Conservation (phyloP, 768 basidiomycete species). For the Cyathus striatus region DNA sequence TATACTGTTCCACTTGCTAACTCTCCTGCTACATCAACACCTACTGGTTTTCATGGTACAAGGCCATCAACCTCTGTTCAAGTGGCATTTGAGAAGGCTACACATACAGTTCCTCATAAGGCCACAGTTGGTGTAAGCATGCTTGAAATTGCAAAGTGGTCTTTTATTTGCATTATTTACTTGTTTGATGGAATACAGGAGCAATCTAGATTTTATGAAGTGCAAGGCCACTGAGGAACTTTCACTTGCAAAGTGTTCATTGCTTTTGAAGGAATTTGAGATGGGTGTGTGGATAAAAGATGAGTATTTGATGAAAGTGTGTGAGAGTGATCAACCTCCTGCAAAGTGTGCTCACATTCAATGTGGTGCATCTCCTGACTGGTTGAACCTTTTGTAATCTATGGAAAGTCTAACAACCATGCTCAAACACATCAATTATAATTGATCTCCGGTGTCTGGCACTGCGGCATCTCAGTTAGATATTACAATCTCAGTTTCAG, state of each 20-base stretch:
- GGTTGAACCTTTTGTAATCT: too few species aligned
- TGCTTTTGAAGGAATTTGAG: neutral
- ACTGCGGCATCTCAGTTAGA: too few species aligned
- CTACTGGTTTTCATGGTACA: neutral
- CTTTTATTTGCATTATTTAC: neutral
- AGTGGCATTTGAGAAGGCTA: constrained; percentile 3
- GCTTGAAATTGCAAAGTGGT: constrained; percentile 5
- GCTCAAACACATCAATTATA: too few species aligned
- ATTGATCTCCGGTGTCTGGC: too few species aligned
- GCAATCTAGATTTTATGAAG: neutral
- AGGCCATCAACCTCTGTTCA: constrained; percentile 5
- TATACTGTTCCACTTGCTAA: too few species aligned
- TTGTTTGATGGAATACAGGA: neutral
- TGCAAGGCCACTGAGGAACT: neutral
- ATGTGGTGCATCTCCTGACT: too few species aligned
- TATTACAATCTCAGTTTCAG: too few species aligned
- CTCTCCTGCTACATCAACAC: too few species aligned
- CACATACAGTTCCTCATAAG: constrained; percentile 4
- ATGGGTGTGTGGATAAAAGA: neutral
- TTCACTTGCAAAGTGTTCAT: neutral
- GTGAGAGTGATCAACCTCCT: neutral
- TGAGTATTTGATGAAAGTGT: neutral
- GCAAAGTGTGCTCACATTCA: too few species aligned
- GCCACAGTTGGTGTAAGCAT: constrained; percentile 4
- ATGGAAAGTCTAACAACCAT: too few species aligned